Evolutionary conservation across 192 early-diverging fungal species (phyloP), one percentile per base, ranked within the genome.

Genomic region (Glomus cerebriforme): DNA sequence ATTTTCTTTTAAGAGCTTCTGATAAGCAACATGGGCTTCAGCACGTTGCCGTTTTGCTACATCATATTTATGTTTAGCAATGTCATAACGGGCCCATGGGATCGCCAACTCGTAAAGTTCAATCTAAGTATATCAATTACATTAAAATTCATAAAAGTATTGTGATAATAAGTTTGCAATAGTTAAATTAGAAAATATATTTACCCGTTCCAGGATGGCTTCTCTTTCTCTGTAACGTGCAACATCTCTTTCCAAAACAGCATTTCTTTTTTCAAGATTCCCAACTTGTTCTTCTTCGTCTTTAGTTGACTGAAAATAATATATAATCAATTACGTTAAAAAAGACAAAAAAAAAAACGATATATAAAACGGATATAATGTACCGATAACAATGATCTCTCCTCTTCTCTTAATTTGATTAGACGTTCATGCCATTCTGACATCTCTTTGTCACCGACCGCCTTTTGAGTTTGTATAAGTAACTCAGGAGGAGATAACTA

Each of bases 391-490:
- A 89, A 62, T 5, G 78, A 66, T 47, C 87, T 90, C 79, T 94
- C 86, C 37, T 92, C 81, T 1, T 80, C 78, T 71, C 90, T 85
- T 64, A 86, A 67, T 8, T 82, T 80, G 17, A 91, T 91, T 29
- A 99, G 85, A 59, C 91, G 79, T 24, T 91, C 76, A 69, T 97
- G 96, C 81, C 86, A 85, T 34, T 83, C 81, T 9, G 89, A 45
- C 74, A 98, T 80, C 59, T 95, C 85, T 3, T 83, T 81, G 26
- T 88, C 89, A 6, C 95, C 96, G 19, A 92, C 92, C 0, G 97
- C 96, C 8, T 89, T 81, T 80, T 97, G 94, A 6, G 97, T 99
- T 81, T 95, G 93, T 49, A 83, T 81, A 27, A 99, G 86, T 32
- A 99, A 83, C 72, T 92, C 88, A 19, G 89, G 84, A 6, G 96